Evolutionary conservation across 2,329 filamentous ascomycete genomes (phyloP).

Genomic region (Cladosporium cucumerinum): DNA sequence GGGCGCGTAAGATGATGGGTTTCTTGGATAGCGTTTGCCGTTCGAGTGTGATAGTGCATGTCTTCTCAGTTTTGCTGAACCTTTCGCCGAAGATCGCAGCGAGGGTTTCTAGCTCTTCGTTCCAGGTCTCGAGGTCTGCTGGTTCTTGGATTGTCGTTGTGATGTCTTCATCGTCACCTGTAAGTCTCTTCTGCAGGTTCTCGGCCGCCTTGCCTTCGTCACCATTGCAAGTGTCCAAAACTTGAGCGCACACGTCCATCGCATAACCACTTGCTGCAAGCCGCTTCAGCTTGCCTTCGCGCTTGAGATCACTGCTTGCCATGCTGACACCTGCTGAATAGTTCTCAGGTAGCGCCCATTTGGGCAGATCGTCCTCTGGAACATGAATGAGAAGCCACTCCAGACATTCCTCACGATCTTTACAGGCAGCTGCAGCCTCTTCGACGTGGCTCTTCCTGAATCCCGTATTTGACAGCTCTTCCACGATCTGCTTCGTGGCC

Average conservation of each 20-base stretch:
- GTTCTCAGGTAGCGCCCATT: conserved; percentile 85
- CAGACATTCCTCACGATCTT: conserved; percentile 85
- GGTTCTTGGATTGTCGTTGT: conserved; percentile 32
- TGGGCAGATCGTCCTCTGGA: conserved; percentile 91
- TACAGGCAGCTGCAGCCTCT: conserved; percentile 83
- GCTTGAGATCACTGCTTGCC: conserved; percentile 74
- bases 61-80: conserved; percentile 52
- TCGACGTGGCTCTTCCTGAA: conserved; percentile 88
- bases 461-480: conserved; percentile 72
- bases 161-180: conserved; percentile 45
- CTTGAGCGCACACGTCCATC: conserved; percentile 73
- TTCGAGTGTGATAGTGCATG: conserved; percentile 69
- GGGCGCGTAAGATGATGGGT: conserved; percentile 60
- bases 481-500: conserved; percentile 60
- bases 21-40: conserved; percentile 43
- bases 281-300: conserved; percentile 77
- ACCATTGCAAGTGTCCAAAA: conserved; percentile 65
- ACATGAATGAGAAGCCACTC: conserved; percentile 97
- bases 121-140: conserved; percentile 57
- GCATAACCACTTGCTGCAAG: conserved; percentile 82
- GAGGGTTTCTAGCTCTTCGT: conserved; percentile 78
- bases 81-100: conserved; percentile 81
- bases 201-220: conserved; percentile 77
- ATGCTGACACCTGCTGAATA: conserved; percentile 89
- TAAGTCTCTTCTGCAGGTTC: conserved; percentile 68